Base-by-base conservation (phyloP, 2,329 filamentous ascomycete species). In the Chalara sp. region DNA sequence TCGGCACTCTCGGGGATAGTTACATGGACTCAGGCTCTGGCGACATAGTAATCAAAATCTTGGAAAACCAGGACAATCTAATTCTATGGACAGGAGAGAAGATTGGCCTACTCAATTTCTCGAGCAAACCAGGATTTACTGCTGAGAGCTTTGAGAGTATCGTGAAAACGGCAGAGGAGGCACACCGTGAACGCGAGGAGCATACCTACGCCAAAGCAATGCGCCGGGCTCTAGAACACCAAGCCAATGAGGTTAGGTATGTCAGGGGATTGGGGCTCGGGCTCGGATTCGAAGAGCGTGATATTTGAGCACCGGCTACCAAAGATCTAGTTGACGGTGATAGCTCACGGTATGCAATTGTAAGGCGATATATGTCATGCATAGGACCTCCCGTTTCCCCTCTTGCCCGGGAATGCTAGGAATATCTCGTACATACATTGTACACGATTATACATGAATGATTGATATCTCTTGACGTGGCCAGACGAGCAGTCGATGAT, bases 71-170 rank as follows among this genome's bases (percentile, higher is more conserved):
- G 46, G 83, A 89, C 61, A 85, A 92, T 59, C 68, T 96, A 10
- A 67, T 95, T 4, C 74, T 96, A 44, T 96, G 90, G 90, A 96
- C 90, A 0, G 91, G 89, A 13, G 89, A 95, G 52, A 84, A 83
- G 56, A 71, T 96, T 44, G 91, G 89, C 0, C 73, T 93, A 52
- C 67, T 95, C 21, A 75, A 71, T 49, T 87, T 87, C 63, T 80
- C 81, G 1, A 69, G 72, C 39, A 63, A 68, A 61, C 67, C 75
- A 5, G 71, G 75, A 1, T 80, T 77, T 56, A 67, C 63, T 6
- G 63, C 72, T 1, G 71, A 74, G 6, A 76, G 77, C 46, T 82
- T 83, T 60, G 75, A 78, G 50, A 67, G 72, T 32, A 58, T 45
- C 4, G 51, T 48, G 4, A 61, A 62, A 37, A 64, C 66, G 8